Percentiles rank a stretch among this genome's conserved stretches.
phyloP scores from a whole-genome alignment of 2,329 filamentous ascomycete genomes.

The Amphichorda felina region DNA sequence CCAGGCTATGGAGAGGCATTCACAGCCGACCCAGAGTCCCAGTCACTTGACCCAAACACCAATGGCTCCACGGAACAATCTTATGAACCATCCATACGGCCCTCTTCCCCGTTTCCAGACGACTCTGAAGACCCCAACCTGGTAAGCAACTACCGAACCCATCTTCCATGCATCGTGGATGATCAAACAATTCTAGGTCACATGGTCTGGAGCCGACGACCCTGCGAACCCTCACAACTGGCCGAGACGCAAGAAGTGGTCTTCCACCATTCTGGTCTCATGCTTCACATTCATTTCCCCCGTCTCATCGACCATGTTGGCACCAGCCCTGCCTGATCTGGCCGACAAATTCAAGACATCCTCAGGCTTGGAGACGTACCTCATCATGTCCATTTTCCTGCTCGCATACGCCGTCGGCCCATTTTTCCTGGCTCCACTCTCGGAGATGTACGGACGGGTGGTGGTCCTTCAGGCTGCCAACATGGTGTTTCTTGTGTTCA shows the following conservation, averaged over 20 bases:
- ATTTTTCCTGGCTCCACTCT: constrained; percentile 36
- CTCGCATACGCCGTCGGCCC: constrained; percentile 43
- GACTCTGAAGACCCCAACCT: no score
- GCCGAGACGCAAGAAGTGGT: constrained; percentile 21
- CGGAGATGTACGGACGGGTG: constrained; percentile 37
- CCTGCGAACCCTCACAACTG: constrained; percentile 33
- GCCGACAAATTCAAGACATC: constrained; percentile 30
- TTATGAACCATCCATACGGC: no score
- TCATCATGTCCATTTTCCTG: constrained; percentile 48
- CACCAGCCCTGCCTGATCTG: constrained; percentile 30
- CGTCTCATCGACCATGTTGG: constrained; percentile 37
- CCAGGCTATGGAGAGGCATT: not conserved
- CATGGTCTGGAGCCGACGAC: constrained; percentile 31
- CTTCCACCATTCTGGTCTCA: constrained; percentile 20
- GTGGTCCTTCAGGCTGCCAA: constrained; percentile 31
- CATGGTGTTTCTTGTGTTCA: constrained; percentile 40
- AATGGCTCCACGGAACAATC: not conserved
- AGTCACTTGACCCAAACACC: not conserved
- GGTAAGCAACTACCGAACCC: no score
- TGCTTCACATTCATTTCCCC: constrained; percentile 42
- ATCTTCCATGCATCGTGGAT: no score
- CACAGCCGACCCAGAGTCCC: not conserved
- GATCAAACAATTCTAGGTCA: no score
- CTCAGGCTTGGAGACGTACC: constrained; percentile 27
- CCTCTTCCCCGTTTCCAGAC: no score